phyloP scores from a whole-genome alignment of 257 asterid species.

The Solanum rostratum region DNA sequence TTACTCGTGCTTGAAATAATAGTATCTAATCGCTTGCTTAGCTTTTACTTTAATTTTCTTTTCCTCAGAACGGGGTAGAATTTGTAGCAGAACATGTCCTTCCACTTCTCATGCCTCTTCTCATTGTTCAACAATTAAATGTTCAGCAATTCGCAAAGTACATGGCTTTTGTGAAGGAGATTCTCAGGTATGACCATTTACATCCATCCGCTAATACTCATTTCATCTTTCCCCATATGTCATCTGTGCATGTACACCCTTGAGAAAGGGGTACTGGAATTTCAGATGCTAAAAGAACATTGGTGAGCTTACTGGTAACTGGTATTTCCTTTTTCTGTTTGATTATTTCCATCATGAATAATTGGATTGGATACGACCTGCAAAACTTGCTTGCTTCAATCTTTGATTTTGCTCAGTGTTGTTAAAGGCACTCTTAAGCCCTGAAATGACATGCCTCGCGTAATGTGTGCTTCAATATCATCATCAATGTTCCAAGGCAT shows the following conservation, averaged over 20 bases:
- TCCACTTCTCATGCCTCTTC: conserved; percentile 84
- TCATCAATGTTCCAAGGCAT: not conserved
- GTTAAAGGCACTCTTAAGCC: not conserved
- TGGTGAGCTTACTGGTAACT: not conserved
- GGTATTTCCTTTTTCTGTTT: not conserved
- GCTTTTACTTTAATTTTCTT: conserved; percentile 4
- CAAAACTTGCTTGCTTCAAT: not conserved
- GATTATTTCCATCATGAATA: not conserved
- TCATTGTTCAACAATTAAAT: conserved; percentile 81
- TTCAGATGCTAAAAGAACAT: not conserved
- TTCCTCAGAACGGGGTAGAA: conserved; percentile 77
- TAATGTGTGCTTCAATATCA: not conserved
- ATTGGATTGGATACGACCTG: not conserved
- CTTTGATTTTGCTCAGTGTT: not conserved
- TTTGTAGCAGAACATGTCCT: conserved; percentile 82
- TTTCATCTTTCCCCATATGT: not conserved
- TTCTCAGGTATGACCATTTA: conserved; percentile 45
- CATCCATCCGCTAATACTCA: not conserved
- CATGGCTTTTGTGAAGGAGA: conserved; percentile 87
- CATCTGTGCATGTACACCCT: not conserved
- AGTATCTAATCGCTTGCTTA: not conserved
- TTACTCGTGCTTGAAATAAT: not conserved
- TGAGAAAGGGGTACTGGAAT: not conserved
- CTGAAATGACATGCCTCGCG: not conserved
- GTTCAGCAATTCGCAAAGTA: conserved; percentile 97